These are phyloP conservation scores for Termitomyces sp. DNA, from an alignment of 768 basidiomycete species.

Conservation along the genomic window DNA sequence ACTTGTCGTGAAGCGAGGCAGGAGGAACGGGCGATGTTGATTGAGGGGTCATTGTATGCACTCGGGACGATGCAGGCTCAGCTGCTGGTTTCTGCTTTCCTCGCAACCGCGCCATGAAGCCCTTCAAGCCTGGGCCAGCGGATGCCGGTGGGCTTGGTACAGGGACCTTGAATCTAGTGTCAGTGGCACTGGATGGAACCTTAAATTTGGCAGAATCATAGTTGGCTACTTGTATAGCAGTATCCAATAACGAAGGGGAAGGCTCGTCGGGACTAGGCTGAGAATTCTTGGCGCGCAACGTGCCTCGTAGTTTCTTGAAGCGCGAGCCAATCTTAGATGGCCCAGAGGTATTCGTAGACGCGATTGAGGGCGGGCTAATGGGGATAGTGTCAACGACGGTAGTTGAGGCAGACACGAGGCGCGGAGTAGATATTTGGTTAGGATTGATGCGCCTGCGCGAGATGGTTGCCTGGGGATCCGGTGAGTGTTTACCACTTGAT, in stretches of 20 bases:
- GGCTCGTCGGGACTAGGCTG: constrained; percentile 44
- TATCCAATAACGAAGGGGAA: constrained; percentile 34
- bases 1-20: constrained; percentile 26
- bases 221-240: constrained; percentile 30
- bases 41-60: constrained; percentile 25
- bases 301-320: constrained; percentile 68
- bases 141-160: constrained; percentile 63
- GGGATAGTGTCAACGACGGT: constrained; percentile 61
- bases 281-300: constrained; percentile 50
- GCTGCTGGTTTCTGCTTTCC: constrained; percentile 37
- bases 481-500: constrained; percentile 32
- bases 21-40: constrained; percentile 23
- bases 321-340: constrained; percentile 64
- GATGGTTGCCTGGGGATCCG: constrained; percentile 27
- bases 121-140: constrained; percentile 68
- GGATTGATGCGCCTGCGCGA: constrained; percentile 57
- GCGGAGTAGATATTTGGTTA: constrained; percentile 62
- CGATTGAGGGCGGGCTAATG: constrained; percentile 40
- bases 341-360: constrained; percentile 38
- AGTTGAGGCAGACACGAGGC: constrained; percentile 60
- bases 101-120: constrained; percentile 79
- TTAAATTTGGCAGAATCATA: constrained; percentile 38
- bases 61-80: constrained; percentile 26
- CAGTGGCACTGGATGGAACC: constrained; percentile 41
- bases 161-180: constrained; percentile 50